Evolutionary conservation across 78 protist species (phyloP), one percentile per base, ranked within the genome.

Genomic region (Tieghemostelium lacteum): DNA sequence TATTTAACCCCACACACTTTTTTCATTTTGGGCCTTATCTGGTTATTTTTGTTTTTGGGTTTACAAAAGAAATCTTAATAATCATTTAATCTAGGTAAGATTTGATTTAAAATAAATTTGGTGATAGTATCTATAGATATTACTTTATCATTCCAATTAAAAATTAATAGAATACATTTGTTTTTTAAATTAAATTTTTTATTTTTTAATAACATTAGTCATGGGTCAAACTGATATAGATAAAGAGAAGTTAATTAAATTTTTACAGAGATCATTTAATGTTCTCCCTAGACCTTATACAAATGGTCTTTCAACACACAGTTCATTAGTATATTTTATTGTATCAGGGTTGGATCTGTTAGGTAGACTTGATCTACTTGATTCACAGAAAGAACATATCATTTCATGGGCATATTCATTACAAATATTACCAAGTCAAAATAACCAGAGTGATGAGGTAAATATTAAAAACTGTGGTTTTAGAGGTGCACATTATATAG

Each of bases 331-430:
- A 7, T 94, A 78, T 83, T 94, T 94, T 74, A 36, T 64, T 1
- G 54, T 94, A 26, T 64, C 91, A 42, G 94, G 93, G n/a, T 60
- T 94, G 24, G 96, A 94, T 73, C 20, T 94, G 6, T 55, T 94
- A 31, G 87, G 64, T 16, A 75, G 45, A 58, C 22, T 75, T 3
- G 94, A 87, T 52, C 10, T 31, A 19, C 52, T 73, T 24, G 88
- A 57, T 29, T 60, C 20, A 28, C 54, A 74, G 31, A 75, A 71
- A 55, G 31, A 73, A 57, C 73, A 57, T 57, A 71, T 94, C 16
- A 80, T 94, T 0, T 65, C 87, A 55, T 94, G 57, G 63, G 62
- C 88, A 12, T 94, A 94, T 57, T 58, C 93, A 26, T 71, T 63
- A 58, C 96, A 94, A 63, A 64, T 87, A 20, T 55, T 64, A 62